These are phyloP conservation scores for Botrytis medusae DNA, from an alignment of 2,329 filamentous ascomycete genomes.

Conservation along the genomic window DNA sequence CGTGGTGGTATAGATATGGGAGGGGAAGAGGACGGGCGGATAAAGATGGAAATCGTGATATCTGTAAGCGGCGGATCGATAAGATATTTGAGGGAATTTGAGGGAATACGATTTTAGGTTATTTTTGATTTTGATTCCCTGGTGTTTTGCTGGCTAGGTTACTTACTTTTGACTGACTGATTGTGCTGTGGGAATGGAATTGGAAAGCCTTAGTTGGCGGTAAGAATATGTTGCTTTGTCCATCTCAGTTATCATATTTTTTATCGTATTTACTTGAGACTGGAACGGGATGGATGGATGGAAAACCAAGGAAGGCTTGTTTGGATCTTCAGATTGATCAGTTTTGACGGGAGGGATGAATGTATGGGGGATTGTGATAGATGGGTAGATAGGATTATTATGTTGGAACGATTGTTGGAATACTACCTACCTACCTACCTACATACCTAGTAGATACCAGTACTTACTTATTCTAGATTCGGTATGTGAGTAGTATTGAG, in stretches of 20 bases:
- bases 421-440: background rate
- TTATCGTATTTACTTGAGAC: background rate
- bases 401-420: background rate
- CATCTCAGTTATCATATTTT: background rate
- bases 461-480: background rate
- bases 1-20: background rate
- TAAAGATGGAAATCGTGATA: background rate
- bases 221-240: background rate
- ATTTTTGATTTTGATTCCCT: too few relatives aligned
- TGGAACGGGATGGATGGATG: background rate
- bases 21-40: background rate
- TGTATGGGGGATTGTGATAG: background rate
- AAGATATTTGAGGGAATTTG: background rate
- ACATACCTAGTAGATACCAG: background rate
- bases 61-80: background rate
- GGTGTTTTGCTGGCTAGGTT: too few relatives aligned
- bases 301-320: background rate
- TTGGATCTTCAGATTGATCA: background rate
- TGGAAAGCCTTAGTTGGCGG: background rate
- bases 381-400: background rate
- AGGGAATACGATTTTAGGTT: background rate
- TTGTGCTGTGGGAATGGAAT: background rate
- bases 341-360: background rate
- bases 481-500: background rate
- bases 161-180: too few relatives aligned